A percentile compares a stretch with the other conserved stretches of the same genome.
Conservation (phyloP, 116 monocot genomes). For the Zostera marina region DNA sequence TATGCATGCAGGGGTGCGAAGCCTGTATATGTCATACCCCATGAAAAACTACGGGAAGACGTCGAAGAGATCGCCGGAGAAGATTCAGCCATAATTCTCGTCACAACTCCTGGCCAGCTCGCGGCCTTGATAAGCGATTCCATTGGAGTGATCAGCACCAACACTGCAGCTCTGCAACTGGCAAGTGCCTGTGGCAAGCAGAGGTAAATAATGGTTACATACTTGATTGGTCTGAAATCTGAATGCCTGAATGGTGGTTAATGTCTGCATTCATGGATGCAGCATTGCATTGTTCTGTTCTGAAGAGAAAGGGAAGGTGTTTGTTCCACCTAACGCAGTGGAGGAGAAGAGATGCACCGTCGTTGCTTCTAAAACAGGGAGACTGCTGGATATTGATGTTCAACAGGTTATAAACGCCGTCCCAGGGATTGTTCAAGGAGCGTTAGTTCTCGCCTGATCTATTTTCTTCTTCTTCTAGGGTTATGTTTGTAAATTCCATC, state of each 20-base stretch:
- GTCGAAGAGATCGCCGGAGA: constrained; percentile 49
- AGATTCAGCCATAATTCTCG: constrained; percentile 44
- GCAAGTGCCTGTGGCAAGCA: constrained; percentile 55
- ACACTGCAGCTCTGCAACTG: constrained; percentile 76
- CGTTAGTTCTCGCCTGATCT: constrained; percentile 41
- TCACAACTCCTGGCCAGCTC: constrained; percentile 87
- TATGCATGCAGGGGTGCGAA: constrained; percentile 33
- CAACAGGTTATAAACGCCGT: constrained; percentile 34
- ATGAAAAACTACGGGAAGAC: constrained; percentile 79
- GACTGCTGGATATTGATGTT: constrained; percentile 50
- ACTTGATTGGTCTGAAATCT: too few relatives aligned
- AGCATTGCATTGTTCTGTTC: constrained; percentile 83
- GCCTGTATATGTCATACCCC: constrained; percentile 78
- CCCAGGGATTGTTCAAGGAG: constrained; percentile 17
- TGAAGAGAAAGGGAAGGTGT: constrained; percentile 53
- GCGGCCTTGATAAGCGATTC: constrained; percentile 75
- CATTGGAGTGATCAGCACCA: constrained; percentile 63
- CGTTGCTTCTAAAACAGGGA: constrained; percentile 60
- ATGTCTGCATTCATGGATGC: too few relatives aligned
- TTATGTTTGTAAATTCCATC: too few relatives aligned
- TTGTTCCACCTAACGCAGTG: constrained; percentile 36
- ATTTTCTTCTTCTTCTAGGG: too few relatives aligned
- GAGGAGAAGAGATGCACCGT: constrained; percentile 55
- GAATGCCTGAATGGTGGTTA: too few relatives aligned
- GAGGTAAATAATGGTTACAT: constrained; percentile 32